Conservation (phyloP, 495 filamentous ascomycete species). For the Xanthoparmelia taractica region DNA sequence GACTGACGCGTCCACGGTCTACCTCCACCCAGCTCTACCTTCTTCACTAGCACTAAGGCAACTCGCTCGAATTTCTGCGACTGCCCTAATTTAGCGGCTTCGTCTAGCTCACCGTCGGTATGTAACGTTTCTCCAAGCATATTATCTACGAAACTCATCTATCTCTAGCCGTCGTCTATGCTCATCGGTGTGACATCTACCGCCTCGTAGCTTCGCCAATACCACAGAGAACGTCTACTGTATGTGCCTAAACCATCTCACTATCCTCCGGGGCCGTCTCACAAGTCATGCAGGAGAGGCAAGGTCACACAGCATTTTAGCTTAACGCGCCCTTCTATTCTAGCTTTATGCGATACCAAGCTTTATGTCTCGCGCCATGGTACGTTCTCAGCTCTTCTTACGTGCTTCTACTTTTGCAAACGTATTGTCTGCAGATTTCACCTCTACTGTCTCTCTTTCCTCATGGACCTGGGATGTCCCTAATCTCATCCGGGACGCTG, state of each 20-base stretch:
- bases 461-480: background rate
- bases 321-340: background rate
- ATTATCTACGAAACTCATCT: no score
- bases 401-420: background rate
- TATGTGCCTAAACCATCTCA: background rate
- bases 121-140: no score
- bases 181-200: no score
- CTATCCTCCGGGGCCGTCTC: no score
- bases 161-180: no score
- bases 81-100: no score
- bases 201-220: background rate
- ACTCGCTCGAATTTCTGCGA: no score
- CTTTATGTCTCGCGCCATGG: background rate
- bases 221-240: background rate
- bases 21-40: no score
- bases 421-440: background rate
- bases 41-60: no score
- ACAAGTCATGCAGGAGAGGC: background rate
- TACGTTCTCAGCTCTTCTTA: background rate
- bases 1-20: no score
- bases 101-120: no score
- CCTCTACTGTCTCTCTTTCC: background rate
- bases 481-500: slow-evolving; percentile 1
- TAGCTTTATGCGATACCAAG: background rate
- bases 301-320: no score